Conservation (phyloP, 352 stramenopile species). For the Phytophthora rubi region DNA sequence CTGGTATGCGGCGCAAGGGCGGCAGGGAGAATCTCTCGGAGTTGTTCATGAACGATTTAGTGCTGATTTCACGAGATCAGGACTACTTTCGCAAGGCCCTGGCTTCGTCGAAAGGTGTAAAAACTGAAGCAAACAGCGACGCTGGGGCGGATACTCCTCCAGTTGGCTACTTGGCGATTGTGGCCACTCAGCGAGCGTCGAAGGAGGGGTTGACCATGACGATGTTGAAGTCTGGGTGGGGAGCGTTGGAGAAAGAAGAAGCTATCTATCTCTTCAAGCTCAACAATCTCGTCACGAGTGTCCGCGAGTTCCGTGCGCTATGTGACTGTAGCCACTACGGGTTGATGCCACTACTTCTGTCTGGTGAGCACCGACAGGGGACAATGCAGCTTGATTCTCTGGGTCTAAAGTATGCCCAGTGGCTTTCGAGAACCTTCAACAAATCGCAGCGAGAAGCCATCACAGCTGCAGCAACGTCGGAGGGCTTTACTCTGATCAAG, state of each 20-base stretch:
- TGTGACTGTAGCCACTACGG: constrained; percentile 83
- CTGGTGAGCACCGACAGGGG: constrained; percentile 65
- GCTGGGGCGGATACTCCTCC: constrained; percentile 16
- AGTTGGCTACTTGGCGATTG: constrained; percentile 73
- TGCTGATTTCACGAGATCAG: constrained; percentile 67
- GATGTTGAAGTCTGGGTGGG: constrained; percentile 62
- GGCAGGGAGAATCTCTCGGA: constrained; percentile 48
- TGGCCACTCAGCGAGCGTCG: constrained; percentile 67
- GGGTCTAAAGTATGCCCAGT: constrained; percentile 80
- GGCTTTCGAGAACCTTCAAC: constrained; percentile 86
- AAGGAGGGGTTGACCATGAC: constrained; percentile 80
- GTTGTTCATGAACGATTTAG: constrained; percentile 80
- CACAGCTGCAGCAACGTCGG: constrained; percentile 80
- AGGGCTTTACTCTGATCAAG: constrained; percentile 94
- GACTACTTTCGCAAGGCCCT: constrained; percentile 59
- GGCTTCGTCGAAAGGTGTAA: constrained; percentile 22
- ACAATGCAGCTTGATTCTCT: constrained; percentile 86
- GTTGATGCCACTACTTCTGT: constrained; percentile 80
- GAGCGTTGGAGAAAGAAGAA: constrained; percentile 51
- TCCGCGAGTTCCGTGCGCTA: constrained; percentile 87
- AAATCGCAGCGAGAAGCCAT: constrained; percentile 92
- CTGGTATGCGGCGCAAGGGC: constrained; percentile 32
- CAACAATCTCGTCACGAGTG: constrained; percentile 89
- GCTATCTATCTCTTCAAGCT: constrained; percentile 84
- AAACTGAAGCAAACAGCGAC: constrained; percentile 25